Base-by-base conservation (phyloP, 2,329 filamentous ascomycete genomes). In the Spiromastix sp. region DNA sequence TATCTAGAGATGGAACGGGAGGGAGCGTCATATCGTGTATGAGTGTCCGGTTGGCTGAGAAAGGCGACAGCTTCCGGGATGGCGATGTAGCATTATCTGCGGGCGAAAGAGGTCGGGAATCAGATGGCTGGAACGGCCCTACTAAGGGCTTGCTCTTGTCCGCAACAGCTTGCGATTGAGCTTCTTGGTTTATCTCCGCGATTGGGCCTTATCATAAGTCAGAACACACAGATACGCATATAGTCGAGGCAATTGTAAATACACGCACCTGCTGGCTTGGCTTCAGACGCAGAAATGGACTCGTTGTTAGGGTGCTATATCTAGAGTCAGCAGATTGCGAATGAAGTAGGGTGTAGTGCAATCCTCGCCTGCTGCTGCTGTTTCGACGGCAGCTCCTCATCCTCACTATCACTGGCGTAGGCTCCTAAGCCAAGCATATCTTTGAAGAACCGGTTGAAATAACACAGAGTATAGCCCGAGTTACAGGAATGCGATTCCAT, bases 11-110 rank as follows among this genome's bases (percentile, higher is more conserved):
- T 11, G 61, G 61, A 17, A 63, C 45, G 34, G 64, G 54, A 35
- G 66, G 55, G n/a, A 68, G 50, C 10, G 75, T 79, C 37, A 79
- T 61, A 44, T 71, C 68, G 40, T 71, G 72, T 11, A 77, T 58
- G 13, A 68, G 52, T 27, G 65, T 54, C 39, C 70, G 68, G 32
- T 58, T 61, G 29, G 59, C 51, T 11, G 67, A 63, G 45, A 71
- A 70, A 10, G 68, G 67, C 16, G 71, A 73, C 49, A 57, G 30
- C 32, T 44, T 41, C n/a, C 32, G 11, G 24, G 46, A 32, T 18
- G 30, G 24, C 4, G 30, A 32, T n/a, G 26, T 26, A 9, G 20
- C 19, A 34, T 42, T 35, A n/a, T 42, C 34, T 17, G 29, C 9
- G 12, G 31, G 16, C 18, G 36, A 27, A 11, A 24, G 19, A 4